Base-by-base conservation (phyloP, 2,329 filamentous ascomycete species). In the Fusarium metavorans region DNA sequence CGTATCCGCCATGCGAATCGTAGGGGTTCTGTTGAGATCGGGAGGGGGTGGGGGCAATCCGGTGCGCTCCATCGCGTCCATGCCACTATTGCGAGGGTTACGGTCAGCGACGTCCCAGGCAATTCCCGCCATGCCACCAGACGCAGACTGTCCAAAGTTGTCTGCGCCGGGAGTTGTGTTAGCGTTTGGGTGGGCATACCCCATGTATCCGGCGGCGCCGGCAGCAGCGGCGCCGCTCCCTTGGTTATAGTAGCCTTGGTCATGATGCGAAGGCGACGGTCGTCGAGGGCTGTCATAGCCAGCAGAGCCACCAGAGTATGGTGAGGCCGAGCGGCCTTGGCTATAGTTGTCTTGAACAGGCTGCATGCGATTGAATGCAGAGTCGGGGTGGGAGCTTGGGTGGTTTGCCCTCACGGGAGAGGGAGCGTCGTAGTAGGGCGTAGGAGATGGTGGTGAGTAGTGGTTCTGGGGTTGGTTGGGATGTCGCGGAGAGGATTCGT, bases 111-210 rank as follows among this genome's bases (percentile, higher is more conserved):
- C 89, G 65, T 86, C 89, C 77, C 91, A 87, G 43, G 92, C 92
- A 69, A 94, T 90, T 64, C 91, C 92, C 34, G 91, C 87, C 82
- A 94, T 91, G 66, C 91, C 92, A 76, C 91, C 92, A 25, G 88
- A 86, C 18, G 92, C 90, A 43, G 85, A 82, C 59, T 90, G 86
- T 70, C 92, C 87, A 73, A 92, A 90, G 80, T 94, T 94, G 83
- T 94, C 92, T 70, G 90, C 87, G 37, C 90, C 92, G 2, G 91
- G 90, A 1, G 91, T 83, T 77, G 83, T 87, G 74, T 80, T 75
- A 9, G 70, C 70, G 25, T 72, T 70, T 45, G 70, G 75, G 30
- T 76, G 71, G 20, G 67, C 74, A 71, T 80, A 80, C 75, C 72
- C 72, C 58, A 68, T 58, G 45, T 78, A 62, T 68, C 76, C 80